Evolutionary conservation across 2,329 filamentous ascomycete genomes (phyloP).

Genomic region (Colletotrichum destructivum): DNA sequence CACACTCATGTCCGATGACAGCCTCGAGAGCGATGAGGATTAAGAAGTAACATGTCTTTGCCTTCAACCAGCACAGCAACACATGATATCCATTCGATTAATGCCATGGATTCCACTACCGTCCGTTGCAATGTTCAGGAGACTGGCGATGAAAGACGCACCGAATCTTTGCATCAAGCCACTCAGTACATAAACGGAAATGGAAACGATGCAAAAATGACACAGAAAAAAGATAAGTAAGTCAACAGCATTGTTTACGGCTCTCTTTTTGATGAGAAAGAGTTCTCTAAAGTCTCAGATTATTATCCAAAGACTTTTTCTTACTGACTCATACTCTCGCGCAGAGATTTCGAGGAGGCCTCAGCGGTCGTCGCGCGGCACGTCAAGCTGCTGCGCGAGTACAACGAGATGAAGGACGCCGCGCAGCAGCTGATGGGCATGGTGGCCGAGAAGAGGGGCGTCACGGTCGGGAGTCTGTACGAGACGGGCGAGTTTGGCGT

Average conservation of each 20-base stretch:
- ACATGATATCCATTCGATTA: accelerated
- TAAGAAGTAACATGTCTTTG: background rate
- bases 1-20: background rate
- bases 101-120: accelerated
- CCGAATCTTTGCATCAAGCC: accelerated
- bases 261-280: accelerated
- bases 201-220: accelerated
- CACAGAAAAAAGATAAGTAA: background rate
- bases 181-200: accelerated
- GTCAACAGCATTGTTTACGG: accelerated
- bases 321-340: background rate
- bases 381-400: constrained; percentile 48
- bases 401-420: constrained; percentile 57
- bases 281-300: accelerated
- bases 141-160: too few relatives aligned
- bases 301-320: accelerated
- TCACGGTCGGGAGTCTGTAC: constrained; percentile 52
- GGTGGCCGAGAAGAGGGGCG: constrained; percentile 53
- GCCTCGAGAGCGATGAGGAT: background rate
- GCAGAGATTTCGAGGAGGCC: constrained; percentile 32
- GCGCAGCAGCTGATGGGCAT: constrained; percentile 57
- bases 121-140: accelerated
- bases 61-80: background rate
- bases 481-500: constrained; percentile 51
- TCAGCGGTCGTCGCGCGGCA: constrained; percentile 32